These are phyloP conservation scores for Apiotrichum veenhuisii DNA, from an alignment of 1,284 basidiomycete genomes.

Conservation along the genomic window DNA sequence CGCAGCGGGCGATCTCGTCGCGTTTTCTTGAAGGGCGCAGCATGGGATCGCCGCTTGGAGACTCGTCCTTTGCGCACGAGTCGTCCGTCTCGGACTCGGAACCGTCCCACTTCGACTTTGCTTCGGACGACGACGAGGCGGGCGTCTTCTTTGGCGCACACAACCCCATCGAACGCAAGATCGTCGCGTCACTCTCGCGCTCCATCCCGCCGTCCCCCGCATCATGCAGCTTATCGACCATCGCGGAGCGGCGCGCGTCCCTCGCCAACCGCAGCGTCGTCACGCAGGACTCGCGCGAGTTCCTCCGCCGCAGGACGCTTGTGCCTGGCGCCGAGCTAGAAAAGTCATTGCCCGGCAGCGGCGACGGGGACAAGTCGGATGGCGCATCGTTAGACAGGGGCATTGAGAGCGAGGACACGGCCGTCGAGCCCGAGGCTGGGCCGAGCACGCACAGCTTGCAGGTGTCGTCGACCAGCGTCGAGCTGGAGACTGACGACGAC, in stretches of 20 bases:
- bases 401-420: constrained; percentile 8
- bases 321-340: constrained; percentile 18
- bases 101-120: constrained; percentile 7
- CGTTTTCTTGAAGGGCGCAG: background rate
- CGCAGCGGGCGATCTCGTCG: background rate
- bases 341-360: background rate
- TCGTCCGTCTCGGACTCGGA: constrained; percentile 3
- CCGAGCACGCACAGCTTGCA: constrained; percentile 1
- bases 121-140: constrained; percentile 28
- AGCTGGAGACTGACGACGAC: background rate
- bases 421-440: constrained; percentile 1
- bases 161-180: constrained; percentile 22
- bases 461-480: background rate
- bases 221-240: background rate
- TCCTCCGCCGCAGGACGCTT: constrained; percentile 32
- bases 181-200: constrained; percentile 27
- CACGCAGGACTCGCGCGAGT: constrained; percentile 36
- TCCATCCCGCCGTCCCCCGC: constrained; percentile 9
- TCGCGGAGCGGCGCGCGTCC: constrained; percentile 2
- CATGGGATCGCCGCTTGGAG: background rate
- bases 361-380: constrained; percentile 14
- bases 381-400: constrained; percentile 20
- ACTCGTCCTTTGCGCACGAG: background rate
- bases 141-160: constrained; percentile 38
- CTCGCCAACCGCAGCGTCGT: constrained; percentile 6